A percentile compares a stretch with the other conserved stretches of the same genome.
phyloP scores from a whole-genome alignment of 345 rosid species.

The Eucalyptus albens region DNA sequence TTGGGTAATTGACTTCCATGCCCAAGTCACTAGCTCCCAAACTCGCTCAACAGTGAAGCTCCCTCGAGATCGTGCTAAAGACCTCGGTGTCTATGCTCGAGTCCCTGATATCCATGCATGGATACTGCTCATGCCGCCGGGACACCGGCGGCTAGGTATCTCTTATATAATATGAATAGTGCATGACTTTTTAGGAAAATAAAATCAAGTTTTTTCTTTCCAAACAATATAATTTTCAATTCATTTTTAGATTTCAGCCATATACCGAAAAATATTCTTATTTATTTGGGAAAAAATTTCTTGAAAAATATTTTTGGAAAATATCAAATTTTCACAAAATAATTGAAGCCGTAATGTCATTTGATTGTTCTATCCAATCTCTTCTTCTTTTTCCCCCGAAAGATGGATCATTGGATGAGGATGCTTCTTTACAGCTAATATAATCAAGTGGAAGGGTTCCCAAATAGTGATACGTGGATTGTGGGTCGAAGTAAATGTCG shows the following conservation, averaged over 20 bases:
- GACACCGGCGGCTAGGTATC: rapidly evolving
- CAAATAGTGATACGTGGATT: neutral
- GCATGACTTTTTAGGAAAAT: too few relatives aligned
- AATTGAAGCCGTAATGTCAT: neutral
- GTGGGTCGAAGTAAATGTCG: neutral
- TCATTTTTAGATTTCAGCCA: neutral
- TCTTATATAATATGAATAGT: too few relatives aligned
- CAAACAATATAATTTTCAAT: too few relatives aligned
- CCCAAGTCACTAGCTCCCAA: neutral
- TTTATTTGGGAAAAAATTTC: neutral
- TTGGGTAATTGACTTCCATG: neutral
- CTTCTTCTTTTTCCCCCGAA: too few relatives aligned
- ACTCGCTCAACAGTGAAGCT: rapidly evolving
- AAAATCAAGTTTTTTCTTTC: too few relatives aligned
- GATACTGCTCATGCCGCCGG: rapidly evolving
- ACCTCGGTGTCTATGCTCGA: rapidly evolving
- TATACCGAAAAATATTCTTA: rapidly evolving
- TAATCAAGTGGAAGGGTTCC: neutral
- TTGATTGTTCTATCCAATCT: too few relatives aligned
- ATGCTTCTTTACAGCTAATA: neutral
- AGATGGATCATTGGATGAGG: neutral
- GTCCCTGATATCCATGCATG: rapidly evolving
- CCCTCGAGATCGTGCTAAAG: neutral
- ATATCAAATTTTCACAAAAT: neutral
- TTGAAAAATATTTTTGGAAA: neutral